Base-by-base conservation (phyloP, 352 stramenopile genomes). In the Halophytophthora polymorphica region DNA sequence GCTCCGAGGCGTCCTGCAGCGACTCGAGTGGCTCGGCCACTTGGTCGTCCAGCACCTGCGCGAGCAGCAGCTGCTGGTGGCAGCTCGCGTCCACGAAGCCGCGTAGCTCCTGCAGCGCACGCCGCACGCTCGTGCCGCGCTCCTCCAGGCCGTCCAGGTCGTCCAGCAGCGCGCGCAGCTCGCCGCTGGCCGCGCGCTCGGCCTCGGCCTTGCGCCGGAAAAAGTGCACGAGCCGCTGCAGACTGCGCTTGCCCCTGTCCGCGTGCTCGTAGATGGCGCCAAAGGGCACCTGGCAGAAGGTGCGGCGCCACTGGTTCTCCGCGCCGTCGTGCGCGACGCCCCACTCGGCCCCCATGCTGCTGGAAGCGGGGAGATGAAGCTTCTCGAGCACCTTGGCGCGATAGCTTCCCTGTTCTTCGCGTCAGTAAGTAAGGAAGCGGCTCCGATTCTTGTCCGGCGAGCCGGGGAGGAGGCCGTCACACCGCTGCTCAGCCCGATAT, bases 211-310 rank as follows among this genome's bases (percentile, higher is more conserved):
- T 86, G 51, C 71, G 67, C 12, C 68, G 70, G 61, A 91, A 86
- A 55, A 94, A 92, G 14, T 61, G 70, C 50, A 89, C 76, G 11
- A 94, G 68, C 3, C 67, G 59, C 43, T 86, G 68, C 41, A 94
- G 68, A 63, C 75, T 88, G 54, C 67, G 73, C 63, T 90, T 88
- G 58, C 83, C 81, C 42, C 75, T 77, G 50, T 90, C 81, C 13
- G 83, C 78, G 54, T 91, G 80, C 50, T 81, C 74, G 53, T 91
- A 88, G 64, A 94, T 94, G 49, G 78, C 59, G 23, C 53, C 54
- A 43, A 92, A 88, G 28, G 83, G 81, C 50, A 94, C 77, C 64
- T 94, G 83, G 56, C 83, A 94, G 68, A 94, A 94, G 50, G 83
- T 94, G 43, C 83, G 81, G 15, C 83, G 79, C 72, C 78, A 91